phyloP scores from a whole-genome alignment of 192 early-diverging fungal genomes.

The Polychytrium aggregatum region DNA sequence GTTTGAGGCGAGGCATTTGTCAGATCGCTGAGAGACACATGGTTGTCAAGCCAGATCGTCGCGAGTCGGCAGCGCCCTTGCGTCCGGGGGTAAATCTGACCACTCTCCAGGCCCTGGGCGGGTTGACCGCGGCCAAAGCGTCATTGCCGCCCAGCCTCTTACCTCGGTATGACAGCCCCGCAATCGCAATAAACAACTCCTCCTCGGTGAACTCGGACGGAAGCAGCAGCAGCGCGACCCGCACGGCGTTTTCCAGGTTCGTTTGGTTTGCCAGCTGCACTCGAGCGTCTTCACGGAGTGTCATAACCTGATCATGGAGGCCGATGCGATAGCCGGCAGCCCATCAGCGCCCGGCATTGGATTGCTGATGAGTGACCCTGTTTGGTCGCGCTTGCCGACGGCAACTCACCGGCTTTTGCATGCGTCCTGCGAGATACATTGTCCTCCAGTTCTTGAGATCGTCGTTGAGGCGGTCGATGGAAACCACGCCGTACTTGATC shows the following conservation, averaged over 20 bases:
- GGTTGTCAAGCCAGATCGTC: too few species aligned
- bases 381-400: too few species aligned
- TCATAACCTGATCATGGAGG: constrained; percentile 48
- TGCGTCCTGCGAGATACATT: constrained; percentile 87
- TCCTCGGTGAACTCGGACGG: constrained; percentile 70
- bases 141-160: neutral
- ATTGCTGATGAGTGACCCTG: too few species aligned
- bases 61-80: too few species aligned
- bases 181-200: constrained; percentile 73
- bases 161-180: constrained; percentile 65
- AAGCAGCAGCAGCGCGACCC: constrained; percentile 71
- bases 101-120: too few species aligned
- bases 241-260: constrained; percentile 76
- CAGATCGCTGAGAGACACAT: too few species aligned
- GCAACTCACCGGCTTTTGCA: constrained; percentile 84
- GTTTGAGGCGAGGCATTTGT: neutral
- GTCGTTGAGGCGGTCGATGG: constrained; percentile 71
- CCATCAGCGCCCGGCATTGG: neutral
- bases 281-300: constrained; percentile 62
- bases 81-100: too few species aligned
- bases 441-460: constrained; percentile 93
- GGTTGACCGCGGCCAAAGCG: too few species aligned
- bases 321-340: neutral
- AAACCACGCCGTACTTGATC: constrained; percentile 96
- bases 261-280: constrained; percentile 65